Evolutionary conservation across 306 rosid species (phyloP).

Genomic region (Senna tora): DNA sequence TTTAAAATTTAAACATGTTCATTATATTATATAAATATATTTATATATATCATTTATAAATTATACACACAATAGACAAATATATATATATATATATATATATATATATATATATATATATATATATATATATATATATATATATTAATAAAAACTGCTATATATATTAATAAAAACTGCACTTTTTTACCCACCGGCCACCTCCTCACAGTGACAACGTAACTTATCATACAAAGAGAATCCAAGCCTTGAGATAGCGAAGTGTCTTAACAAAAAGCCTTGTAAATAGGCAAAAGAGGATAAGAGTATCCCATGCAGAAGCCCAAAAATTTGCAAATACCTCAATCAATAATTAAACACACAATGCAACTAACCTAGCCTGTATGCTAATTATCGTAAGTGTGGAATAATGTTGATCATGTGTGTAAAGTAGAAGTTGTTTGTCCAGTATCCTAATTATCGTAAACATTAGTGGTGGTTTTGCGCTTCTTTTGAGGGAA

Average conservation of each 20-base stretch:
- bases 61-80: too few species aligned
- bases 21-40: too few species aligned
- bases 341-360: too few species aligned
- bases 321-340: constrained; percentile 28
- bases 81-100: too few species aligned
- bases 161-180: too few species aligned
- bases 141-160: too few species aligned
- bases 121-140: too few species aligned
- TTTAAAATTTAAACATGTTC: too few species aligned
- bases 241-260: constrained; percentile 26
- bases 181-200: too few species aligned
- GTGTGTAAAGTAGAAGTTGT: not conserved
- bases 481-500: not conserved
- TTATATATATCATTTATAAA: too few species aligned
- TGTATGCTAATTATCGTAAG: constrained; percentile 32
- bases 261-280: constrained; percentile 25
- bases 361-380: constrained; percentile 32
- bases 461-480: not conserved
- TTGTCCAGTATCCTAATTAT: constrained; percentile 29
- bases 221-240: constrained; percentile 36
- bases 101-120: too few species aligned
- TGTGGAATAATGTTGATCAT: not conserved
- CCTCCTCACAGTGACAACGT: too few species aligned
- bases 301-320: constrained; percentile 54
- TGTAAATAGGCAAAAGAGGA: constrained; percentile 38